Conservation (phyloP, 768 basidiomycete genomes). For the Mycena kentingensis region DNA sequence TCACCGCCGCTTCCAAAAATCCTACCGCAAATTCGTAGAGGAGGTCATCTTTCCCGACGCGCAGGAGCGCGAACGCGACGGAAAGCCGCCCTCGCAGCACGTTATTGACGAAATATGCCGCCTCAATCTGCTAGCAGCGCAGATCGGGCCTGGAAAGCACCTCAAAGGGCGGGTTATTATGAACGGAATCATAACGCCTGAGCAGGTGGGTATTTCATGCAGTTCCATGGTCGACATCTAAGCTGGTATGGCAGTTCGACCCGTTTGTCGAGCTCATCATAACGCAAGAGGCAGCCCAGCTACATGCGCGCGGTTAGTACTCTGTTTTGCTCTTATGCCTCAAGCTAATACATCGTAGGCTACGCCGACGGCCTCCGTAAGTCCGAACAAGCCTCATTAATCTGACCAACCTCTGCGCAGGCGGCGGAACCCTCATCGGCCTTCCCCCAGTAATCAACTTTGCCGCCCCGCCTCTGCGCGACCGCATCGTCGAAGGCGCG, state of each 20-base stretch:
- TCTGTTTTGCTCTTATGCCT: not conserved
- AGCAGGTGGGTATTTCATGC: constrained; percentile 51
- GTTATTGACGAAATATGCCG: constrained; percentile 68
- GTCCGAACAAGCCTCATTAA: constrained; percentile 14
- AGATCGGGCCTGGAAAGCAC: constrained; percentile 91
- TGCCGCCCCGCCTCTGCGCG: constrained; percentile 57
- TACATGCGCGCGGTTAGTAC: constrained; percentile 48
- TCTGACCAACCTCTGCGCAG: constrained; percentile 34
- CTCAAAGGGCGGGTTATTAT: constrained; percentile 78
- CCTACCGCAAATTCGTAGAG: constrained; percentile 71
- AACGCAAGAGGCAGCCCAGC: constrained; percentile 75
- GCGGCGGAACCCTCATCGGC: constrained; percentile 70
- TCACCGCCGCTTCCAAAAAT: constrained; percentile 64
- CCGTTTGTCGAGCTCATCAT: constrained; percentile 89
- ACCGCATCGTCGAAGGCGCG: constrained; percentile 62
- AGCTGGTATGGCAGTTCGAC: constrained; percentile 60
- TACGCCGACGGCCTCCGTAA: constrained; percentile 68
- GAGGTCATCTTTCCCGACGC: constrained; percentile 64
- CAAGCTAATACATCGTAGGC: constrained; percentile 36
- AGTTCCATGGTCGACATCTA: not conserved
- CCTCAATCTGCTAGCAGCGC: constrained; percentile 83
- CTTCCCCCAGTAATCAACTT: constrained; percentile 87
- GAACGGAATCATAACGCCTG: constrained; percentile 78
- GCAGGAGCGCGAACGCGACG: constrained; percentile 60
- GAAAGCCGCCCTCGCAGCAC: constrained; percentile 61